Evolutionary conservation across 2,329 filamentous ascomycete genomes (phyloP).

Genomic region (Xylariaceae sp.): DNA sequence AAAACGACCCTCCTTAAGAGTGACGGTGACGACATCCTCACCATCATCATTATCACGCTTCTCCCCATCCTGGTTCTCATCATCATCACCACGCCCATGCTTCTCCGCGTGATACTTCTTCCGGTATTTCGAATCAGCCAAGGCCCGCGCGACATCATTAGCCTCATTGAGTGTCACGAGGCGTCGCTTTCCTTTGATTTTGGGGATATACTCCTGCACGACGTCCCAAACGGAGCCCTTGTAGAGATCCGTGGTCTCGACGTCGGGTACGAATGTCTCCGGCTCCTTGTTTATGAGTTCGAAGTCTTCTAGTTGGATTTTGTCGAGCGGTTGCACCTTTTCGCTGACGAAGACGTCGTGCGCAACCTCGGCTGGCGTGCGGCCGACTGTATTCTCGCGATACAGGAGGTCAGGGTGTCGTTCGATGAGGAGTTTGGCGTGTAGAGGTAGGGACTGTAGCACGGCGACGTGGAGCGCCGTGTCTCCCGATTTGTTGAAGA

Average conservation of each 20-base stretch:
- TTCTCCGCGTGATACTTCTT: conserved; percentile 25
- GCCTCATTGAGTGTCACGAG: conserved; percentile 52
- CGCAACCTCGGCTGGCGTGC: conserved; percentile 65
- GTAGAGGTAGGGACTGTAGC: conserved; percentile 32
- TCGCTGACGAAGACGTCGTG: conserved; percentile 47
- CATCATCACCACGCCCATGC: conserved; percentile 1
- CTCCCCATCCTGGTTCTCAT: conserved; percentile 13
- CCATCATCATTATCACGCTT: conserved; percentile 15
- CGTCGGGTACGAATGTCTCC: conserved; percentile 7
- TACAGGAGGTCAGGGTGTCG: conserved; percentile 55
- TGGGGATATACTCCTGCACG: conserved; percentile 24
- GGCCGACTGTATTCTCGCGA: conserved; percentile 71
- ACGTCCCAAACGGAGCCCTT: conserved; percentile 26
- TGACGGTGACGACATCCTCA: conserved; percentile 17
- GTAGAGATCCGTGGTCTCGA: conserved; percentile 1
- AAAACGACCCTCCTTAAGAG: neutral
- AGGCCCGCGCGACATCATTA: conserved; percentile 52
- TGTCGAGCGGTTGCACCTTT: conserved; percentile 25
- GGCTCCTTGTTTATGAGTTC: conserved; percentile 12
- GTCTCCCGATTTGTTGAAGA: conserved; percentile 61
- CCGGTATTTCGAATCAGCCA: conserved; percentile 45
- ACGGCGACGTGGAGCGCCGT: conserved; percentile 58
- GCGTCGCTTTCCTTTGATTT: conserved; percentile 37
- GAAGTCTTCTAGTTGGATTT: too few relatives aligned
- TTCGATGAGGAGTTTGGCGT: conserved; percentile 46